Conservation (phyloP, 2,329 filamentous ascomycete species). For the Pseudogymnoascus sp. region DNA sequence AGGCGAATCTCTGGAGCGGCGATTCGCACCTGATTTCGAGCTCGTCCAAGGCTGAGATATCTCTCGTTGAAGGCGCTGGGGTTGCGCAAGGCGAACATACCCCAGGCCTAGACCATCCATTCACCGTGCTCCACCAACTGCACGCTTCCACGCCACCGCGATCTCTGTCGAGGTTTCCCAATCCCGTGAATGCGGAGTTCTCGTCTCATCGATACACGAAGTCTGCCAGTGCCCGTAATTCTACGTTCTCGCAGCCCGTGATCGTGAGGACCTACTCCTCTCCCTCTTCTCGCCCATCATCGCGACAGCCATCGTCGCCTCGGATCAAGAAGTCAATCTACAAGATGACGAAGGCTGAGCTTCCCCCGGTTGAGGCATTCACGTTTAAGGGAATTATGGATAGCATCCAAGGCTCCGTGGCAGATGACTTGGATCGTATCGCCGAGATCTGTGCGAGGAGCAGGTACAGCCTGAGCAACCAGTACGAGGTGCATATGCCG, state of each 20-base stretch:
- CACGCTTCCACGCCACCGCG: conserved; percentile 5
- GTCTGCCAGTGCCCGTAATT: conserved; percentile 45
- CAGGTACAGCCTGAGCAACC: conserved; percentile 56
- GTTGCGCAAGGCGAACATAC: conserved; percentile 5
- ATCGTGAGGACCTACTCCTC: conserved; percentile 56
- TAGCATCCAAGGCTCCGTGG: conserved; percentile 40
- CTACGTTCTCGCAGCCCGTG: conserved; percentile 57
- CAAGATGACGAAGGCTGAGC: conserved; percentile 32
- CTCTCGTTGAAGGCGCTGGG: not conserved
- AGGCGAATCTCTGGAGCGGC: not conserved
- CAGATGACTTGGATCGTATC: conserved; percentile 54
- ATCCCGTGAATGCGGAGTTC: conserved; percentile 17
- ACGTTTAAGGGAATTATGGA: conserved; percentile 58
- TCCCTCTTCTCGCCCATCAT: conserved; percentile 27
- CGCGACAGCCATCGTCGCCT: conserved; percentile 17
- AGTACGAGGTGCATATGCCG: conserved; percentile 57
- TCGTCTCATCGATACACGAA: conserved; percentile 44
- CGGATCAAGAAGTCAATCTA: conserved; percentile 16
- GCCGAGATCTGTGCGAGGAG: conserved; percentile 60
- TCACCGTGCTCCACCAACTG: conserved; percentile 1
- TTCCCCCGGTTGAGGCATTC: conserved; percentile 56
- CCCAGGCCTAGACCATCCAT: not conserved
- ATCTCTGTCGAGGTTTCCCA: conserved; percentile 1
- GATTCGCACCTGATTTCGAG: not conserved
- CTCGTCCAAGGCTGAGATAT: conserved; percentile 4